Evolutionary conservation across 1,284 basidiomycete genomes (phyloP), one percentile per base, ranked within the genome.

Genomic region (Leccinum griseonigrum): DNA sequence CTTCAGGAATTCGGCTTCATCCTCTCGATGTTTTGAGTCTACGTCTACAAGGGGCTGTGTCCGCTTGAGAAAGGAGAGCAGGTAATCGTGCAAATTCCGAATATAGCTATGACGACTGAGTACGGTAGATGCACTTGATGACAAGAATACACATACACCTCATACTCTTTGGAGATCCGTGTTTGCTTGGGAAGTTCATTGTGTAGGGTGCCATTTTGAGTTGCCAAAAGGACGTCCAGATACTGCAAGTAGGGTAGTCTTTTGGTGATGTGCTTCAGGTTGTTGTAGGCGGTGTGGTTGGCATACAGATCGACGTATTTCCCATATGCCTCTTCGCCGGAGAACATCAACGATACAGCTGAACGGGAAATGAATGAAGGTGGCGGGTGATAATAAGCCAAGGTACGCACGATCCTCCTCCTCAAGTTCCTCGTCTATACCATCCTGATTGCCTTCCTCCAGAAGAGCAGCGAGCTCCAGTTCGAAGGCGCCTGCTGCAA

Each of bases 271-370:
- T 87, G 83, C 78, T 92, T 94, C 67, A 98, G 76, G 77, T 99
- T 99, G 79, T 89, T 90, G 78, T 93, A 99, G 54, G 89, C 81
- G 54, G 90, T 87, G 72, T 98, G 97, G 63, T 93, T 88, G 57
- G 88, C 80, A 75, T 98, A 94, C 62, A 99, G 76, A 76, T 99
- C 97, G 64, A 99, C 83, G 75, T 97, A 98, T 76, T 93, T 91
- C 55, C 97, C 97, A 65, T 95, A 94, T 40, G 85, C 85, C 75
- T 99, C 97, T 79, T 99, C 97, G 48, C 97, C 97, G 11, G 94
- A 95, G 78, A 98, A 98, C 66, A 96, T 79, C 60, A 93, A 79
- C 62, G 94, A 91, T 60, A 97, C 83, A 59, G 92, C 95, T 97
- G 68, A 54, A 60, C 51, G 59, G 60, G 52, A 54, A 55, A 63